A percentile compares a stretch with the other conserved stretches of the same genome.
phyloP scores from a whole-genome alignment of 768 basidiomycete species.

The Amanita pseudoporphyria region DNA sequence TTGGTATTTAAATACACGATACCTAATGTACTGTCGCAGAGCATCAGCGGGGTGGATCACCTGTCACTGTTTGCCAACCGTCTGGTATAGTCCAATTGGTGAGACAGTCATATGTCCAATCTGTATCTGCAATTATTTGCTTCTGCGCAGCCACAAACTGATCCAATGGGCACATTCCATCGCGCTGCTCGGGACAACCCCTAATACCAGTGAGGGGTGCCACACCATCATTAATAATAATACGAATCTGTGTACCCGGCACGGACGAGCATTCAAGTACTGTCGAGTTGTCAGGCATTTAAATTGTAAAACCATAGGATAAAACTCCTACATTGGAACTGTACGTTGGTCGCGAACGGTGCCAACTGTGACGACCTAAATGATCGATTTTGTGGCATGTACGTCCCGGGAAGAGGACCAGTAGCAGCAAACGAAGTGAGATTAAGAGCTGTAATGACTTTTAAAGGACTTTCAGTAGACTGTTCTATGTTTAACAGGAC shows the following conservation, averaged over 20 bases:
- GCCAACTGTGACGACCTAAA: constrained; percentile 73
- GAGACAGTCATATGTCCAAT: constrained; percentile 69
- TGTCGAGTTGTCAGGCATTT: constrained; percentile 21
- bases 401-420: constrained; percentile 71
- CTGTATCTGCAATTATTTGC: constrained; percentile 51
- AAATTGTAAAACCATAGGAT: background rate
- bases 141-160: constrained; percentile 65
- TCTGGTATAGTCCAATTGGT: constrained; percentile 67
- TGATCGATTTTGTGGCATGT: constrained; percentile 52
- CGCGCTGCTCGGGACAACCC: constrained; percentile 61
- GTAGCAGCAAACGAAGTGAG: constrained; percentile 58
- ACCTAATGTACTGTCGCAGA: too few relatives aligned
- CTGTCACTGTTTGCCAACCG: constrained; percentile 73
- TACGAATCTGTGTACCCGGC: constrained; percentile 54
- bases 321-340: constrained; percentile 65
- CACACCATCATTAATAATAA: constrained; percentile 85
- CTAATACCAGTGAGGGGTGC: constrained; percentile 69
- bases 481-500: background rate
- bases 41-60: constrained; percentile 41
- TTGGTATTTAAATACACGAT: too few relatives aligned
- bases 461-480: background rate
- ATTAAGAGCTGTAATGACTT: constrained; percentile 81
- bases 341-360: constrained; percentile 83
- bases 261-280: constrained; percentile 52
- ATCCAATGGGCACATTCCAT: constrained; percentile 71